Percentiles rank a stretch among this genome's conserved stretches.
These are phyloP conservation scores for Schizopora paradoxa DNA, from an alignment of 1,284 basidiomycete genomes.

Conservation along the genomic window DNA sequence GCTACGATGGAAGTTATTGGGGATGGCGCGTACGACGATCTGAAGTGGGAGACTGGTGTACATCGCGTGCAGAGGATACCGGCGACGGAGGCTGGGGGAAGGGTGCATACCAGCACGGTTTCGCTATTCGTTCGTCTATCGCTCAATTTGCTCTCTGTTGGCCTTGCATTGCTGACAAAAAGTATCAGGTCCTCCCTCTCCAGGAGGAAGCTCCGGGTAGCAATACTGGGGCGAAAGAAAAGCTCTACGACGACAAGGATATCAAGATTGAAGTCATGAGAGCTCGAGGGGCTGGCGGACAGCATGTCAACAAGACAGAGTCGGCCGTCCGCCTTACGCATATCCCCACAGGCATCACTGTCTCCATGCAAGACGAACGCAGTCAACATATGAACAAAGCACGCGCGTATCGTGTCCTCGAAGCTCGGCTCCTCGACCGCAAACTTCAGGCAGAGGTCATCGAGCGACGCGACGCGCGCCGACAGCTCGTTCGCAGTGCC, in stretches of 20 bases:
- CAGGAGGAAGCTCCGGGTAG: conserved; percentile 49
- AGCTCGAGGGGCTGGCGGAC: conserved; percentile 93
- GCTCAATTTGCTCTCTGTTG: conserved; percentile 1
- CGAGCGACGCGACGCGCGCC: conserved; percentile 62
- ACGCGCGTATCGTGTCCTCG: conserved; percentile 83
- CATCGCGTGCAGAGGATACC: conserved; percentile 96
- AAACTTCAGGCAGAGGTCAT: conserved; percentile 69
- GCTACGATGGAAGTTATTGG: conserved; percentile 82
- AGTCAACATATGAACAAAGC: conserved; percentile 94
- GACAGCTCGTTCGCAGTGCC: conserved; percentile 70
- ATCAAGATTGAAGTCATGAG: conserved; percentile 93
- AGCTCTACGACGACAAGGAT: conserved; percentile 78
- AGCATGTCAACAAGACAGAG: conserved; percentile 99
- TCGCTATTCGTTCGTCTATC: conserved; percentile 73
- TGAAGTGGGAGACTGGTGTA: conserved; percentile 92
- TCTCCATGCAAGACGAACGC: conserved; percentile 98
- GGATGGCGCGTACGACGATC: conserved; percentile 68
- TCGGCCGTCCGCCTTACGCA: conserved; percentile 97
- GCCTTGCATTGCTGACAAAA: conserved; percentile 4
- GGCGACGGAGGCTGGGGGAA: conserved; percentile 79
- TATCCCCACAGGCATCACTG: conserved; percentile 87
- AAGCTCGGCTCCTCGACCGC: conserved; percentile 76
- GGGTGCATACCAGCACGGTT: conserved; percentile 92
- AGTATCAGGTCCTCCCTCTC: conserved; percentile 69
- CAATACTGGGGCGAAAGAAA: conserved; percentile 40